Percentiles rank a stretch among this genome's conserved stretches.
Conservation (phyloP, 768 basidiomycete genomes). For the Tulasnella sp. region DNA sequence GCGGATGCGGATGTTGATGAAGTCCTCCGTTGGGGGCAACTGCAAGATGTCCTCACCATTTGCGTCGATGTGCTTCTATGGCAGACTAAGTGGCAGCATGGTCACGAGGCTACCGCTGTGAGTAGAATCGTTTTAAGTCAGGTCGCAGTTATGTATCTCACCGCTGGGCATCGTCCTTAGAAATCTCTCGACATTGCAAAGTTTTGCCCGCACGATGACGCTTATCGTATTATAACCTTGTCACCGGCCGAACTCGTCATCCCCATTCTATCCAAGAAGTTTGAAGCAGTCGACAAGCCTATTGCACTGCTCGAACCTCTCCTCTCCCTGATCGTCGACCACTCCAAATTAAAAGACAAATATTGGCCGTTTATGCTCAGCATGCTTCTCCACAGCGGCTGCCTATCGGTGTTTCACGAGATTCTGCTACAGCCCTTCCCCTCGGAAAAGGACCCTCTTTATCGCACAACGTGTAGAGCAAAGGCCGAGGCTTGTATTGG, state of each 20-base stretch:
- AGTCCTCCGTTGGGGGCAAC: not conserved
- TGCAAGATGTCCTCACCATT: not conserved
- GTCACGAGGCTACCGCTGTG: not conserved
- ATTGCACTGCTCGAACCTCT: slow-evolving; percentile 4
- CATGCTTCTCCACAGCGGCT: not conserved
- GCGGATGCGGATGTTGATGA: not conserved
- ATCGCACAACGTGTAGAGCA: not conserved
- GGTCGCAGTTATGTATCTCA: too few relatives aligned
- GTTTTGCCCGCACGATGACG: slow-evolving; percentile 16
- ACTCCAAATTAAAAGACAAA: not conserved
- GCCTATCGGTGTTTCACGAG: not conserved
- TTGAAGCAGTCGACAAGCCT: not conserved
- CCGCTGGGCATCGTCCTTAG: not conserved
- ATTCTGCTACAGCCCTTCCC: not conserved
- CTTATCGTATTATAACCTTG: not conserved
- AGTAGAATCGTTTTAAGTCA: too few relatives aligned
- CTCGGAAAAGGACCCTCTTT: not conserved
- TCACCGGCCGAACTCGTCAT: not conserved
- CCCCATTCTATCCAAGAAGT: not conserved
- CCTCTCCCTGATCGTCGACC: slow-evolving; percentile 1
- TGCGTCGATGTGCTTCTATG: slow-evolving; percentile 1
- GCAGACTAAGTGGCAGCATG: slow-evolving; percentile 13
- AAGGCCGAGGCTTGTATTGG: not conserved
- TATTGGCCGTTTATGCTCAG: slow-evolving; percentile 22
- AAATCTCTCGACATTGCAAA: not conserved